Conservation (phyloP, 305 asterid genomes). For the Fraxinus sp. region DNA sequence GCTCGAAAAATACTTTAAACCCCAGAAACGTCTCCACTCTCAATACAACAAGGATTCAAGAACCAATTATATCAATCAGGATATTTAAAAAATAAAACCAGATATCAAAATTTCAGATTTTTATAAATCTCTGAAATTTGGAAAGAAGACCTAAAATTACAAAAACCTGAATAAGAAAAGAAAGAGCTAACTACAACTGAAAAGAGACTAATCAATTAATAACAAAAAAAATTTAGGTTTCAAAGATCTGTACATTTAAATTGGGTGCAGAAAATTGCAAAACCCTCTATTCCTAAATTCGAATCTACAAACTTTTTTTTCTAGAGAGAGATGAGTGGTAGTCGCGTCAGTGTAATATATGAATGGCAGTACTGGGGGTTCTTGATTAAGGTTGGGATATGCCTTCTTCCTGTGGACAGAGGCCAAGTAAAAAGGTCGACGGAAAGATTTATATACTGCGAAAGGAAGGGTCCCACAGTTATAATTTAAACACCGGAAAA, state of each 20-base stretch:
- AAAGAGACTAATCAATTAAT: conserved; percentile 19
- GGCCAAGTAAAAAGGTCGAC: background rate
- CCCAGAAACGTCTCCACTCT: conserved; percentile 1
- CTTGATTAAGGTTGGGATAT: background rate
- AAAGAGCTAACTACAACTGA: conserved; percentile 18
- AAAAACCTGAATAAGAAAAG: conserved; percentile 22
- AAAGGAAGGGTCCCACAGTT: background rate
- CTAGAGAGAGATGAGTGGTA: conserved; percentile 9
- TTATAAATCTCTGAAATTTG: conserved; percentile 20
- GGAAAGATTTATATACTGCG: background rate
- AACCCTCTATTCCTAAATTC: conserved; percentile 6
- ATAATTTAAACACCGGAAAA: background rate
- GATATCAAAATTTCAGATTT: background rate
- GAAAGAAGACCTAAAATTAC: conserved; percentile 5
- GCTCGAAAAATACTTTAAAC: conserved; percentile 29
- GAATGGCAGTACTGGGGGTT: background rate
- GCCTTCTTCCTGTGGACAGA: conserved; percentile 4
- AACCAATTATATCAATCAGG: conserved; percentile 10
- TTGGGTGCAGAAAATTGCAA: conserved; percentile 14
- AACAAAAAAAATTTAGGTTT: conserved; percentile 19
- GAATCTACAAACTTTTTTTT: background rate
- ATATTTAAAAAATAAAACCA: conserved; percentile 15
- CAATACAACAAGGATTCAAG: background rate
- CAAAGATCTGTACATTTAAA: conserved; percentile 27
- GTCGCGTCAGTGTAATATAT: background rate